Evolutionary conservation across 1,284 basidiomycete species (phyloP), one percentile per base, ranked within the genome.

Genomic region (Apiotrichum brassicae): DNA sequence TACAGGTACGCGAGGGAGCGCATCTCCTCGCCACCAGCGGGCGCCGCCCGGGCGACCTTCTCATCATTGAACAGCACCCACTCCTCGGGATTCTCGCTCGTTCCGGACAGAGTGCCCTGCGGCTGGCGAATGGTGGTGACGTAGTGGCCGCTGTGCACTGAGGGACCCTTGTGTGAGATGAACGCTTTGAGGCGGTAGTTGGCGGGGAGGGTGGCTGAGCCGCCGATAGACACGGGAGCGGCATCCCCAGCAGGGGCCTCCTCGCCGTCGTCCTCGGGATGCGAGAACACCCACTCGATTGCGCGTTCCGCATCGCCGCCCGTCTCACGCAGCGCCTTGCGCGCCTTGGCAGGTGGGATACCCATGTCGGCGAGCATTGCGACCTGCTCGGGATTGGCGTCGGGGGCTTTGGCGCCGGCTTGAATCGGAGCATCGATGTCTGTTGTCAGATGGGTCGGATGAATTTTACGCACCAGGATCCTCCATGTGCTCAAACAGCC

Each of bases 41-140:
- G 56, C 61, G 90, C 86, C 3, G 89, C 88, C 62, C 80, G 82
- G 5, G 92, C 89, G 6, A 95, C 91, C 76, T 95, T 97, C 75
- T 97, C 91, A 70, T 97, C 91, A 62, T 97, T 95, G 75, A 90
- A 93, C 60, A 95, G 71, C 49, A 92, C 83, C 88, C 91, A 93
- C 26, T 79, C 81, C 20, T 73, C 77, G 49, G 76, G 75, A 18
- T 61, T 30, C 46, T 63, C 64, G 62, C 13, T 62, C 49, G 26
- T 66, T 53, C 24, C 48, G 41, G 33, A 12, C 23, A 70, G 36
- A 24, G 57, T 59, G 35, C 55, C 58, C 56, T 71, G 61, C 16
- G 70, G 62, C 48, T 70, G 63, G 25, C 68, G 57, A 46, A 72
- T 62, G 9, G 71, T 71, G 22, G 65, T 61, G 45, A 72, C 73